Evolutionary conservation across 441 rosid genomes (phyloP), one percentile per base, ranked within the genome.

Genomic region (Manihot esculenta): DNA sequence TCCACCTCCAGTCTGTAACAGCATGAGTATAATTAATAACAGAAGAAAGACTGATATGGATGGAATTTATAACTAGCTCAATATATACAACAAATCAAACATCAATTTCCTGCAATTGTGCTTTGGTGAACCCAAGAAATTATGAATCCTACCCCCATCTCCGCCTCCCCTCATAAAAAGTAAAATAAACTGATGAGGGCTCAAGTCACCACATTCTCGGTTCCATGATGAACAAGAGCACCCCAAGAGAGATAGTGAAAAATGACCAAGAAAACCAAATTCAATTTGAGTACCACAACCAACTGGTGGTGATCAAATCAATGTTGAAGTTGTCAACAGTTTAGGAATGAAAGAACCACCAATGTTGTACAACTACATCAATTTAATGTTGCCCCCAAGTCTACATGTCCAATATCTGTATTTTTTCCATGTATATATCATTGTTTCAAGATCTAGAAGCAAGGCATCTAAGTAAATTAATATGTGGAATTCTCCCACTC

Each of bases 1-100:
- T 68, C 91, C 98, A 58, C 98, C 91, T 58, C 90, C 97, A n/a
- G 0, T 69, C 88, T 84, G 76, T 62, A 30, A 30, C 4, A 30
- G 35, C 2, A 30, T 30, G 2, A 30, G 35, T 4, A 30, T 30
- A 30, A 30, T 30, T 4, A 30, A 30, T 30, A 30, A 30, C 2
- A 30, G 35, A 30, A 30, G 35, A 30, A 30, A 30, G 35, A 30
- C 35, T 30, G 4, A 30, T 30, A 30, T 30, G 4, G 35, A 30
- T 30, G 35, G 35, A 30, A 30, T 2, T 30, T 1, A 30, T 30
- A 30, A 30, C 4, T 30, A 30, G 35, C 4, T 1, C 4, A 30
- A 30, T 2, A 30, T 30, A 30, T 30, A 30, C 4, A 30, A 30
- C 35, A 30, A 30, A 30, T 30, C 35, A 30, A 30, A 30, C 35